Evolutionary conservation across 2,329 filamentous ascomycete species (phyloP).

Genomic region (Endoconidiophora laricicola): DNA sequence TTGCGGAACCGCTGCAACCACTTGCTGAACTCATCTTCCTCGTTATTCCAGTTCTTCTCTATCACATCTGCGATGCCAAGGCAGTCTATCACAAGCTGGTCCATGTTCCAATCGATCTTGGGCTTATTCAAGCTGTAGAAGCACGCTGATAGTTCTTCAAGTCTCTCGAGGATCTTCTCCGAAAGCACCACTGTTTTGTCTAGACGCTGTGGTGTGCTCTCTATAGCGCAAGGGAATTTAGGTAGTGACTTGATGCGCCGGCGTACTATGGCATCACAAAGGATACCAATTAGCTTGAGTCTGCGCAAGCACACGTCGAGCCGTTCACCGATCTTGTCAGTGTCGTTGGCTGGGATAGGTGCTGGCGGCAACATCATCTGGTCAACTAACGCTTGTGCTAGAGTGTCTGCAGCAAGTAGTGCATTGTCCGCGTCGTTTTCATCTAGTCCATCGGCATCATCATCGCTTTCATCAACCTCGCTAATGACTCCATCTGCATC

Average conservation of each 20-base stretch:
- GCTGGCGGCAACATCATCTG: slow-evolving; percentile 47
- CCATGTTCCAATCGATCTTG: slow-evolving; percentile 41
- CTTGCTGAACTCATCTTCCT: slow-evolving; percentile 58
- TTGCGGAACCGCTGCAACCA: slow-evolving; percentile 50
- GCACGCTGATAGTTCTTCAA: slow-evolving; percentile 51
- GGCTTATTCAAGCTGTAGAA: slow-evolving; percentile 54
- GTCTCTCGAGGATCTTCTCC: slow-evolving; percentile 44
- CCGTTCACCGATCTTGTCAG: slow-evolving; percentile 44
- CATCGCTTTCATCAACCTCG: neutral
- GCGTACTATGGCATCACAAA: slow-evolving; percentile 56
- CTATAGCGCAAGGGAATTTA: slow-evolving; percentile 19
- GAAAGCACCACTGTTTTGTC: slow-evolving; percentile 42
- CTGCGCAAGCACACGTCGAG: slow-evolving; percentile 48
- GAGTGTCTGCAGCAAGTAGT: slow-evolving; percentile 24
- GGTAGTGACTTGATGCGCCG: slow-evolving; percentile 47
- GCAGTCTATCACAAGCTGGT: slow-evolving; percentile 43
- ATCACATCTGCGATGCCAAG: slow-evolving; percentile 39
- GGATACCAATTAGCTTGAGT: slow-evolving; percentile 47
- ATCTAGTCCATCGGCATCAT: slow-evolving; percentile 33
- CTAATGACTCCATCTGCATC: slow-evolving; percentile 29
- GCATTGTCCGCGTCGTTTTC: slow-evolving; percentile 38
- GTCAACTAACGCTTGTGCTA: slow-evolving; percentile 42
- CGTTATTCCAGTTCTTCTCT: slow-evolving; percentile 42
- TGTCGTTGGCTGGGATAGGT: slow-evolving; percentile 47
- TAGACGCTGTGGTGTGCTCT: slow-evolving; percentile 24